These are phyloP conservation scores for Spergularia azorica DNA, from an alignment of 179 eudicot species.

Conservation along the genomic window DNA sequence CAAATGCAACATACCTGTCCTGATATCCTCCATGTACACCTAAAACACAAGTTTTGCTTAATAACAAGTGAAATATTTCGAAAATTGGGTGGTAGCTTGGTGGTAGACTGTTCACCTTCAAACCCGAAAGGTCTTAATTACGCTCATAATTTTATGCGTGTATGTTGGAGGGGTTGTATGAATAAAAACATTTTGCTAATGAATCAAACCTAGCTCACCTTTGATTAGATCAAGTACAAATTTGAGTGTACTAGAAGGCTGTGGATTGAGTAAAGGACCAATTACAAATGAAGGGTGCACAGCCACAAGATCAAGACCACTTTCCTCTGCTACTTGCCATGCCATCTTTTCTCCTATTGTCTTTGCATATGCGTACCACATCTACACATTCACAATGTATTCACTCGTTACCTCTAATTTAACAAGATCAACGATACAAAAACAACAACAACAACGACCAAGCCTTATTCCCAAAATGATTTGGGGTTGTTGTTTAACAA, in stretches of 20 bases:
- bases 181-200: no score
- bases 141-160: no score
- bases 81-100: no score
- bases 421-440: background rate
- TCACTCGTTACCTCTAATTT: background rate
- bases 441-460: no score
- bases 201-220: constrained; percentile 35
- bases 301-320: constrained; percentile 65
- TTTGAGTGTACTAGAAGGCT: constrained; percentile 72
- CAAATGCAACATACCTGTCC: constrained; percentile 59
- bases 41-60: constrained; percentile 6
- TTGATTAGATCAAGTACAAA: constrained; percentile 47
- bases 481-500: no score
- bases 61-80: no score
- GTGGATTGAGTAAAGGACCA: constrained; percentile 73
- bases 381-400: constrained; percentile 26
- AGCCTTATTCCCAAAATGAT: no score
- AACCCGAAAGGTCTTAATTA: no score
- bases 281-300: constrained; percentile 77
- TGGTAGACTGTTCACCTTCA: no score
- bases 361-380: constrained; percentile 91
- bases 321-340: constrained; percentile 67
- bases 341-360: constrained; percentile 76
- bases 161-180: no score
- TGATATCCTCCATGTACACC: constrained; percentile 62